Evolutionary conservation across 192 early-diverging fungal genomes (phyloP), one percentile per base, ranked within the genome.

Genomic region (Mortierella alpina): DNA sequence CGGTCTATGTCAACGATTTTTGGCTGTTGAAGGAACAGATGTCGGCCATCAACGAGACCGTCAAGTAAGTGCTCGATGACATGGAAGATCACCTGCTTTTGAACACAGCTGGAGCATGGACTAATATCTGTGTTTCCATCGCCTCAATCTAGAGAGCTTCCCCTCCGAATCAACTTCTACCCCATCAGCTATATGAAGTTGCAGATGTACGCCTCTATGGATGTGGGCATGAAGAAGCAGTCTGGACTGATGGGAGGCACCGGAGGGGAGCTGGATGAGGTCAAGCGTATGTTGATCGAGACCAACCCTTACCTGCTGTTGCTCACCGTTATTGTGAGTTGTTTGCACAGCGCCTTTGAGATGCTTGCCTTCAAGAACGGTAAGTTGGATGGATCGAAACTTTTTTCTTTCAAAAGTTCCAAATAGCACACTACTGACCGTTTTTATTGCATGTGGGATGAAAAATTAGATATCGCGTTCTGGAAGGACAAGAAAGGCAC

Each of bases 291-390:
- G 94, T 89, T 97, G 68, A 65, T 90, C 60, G 96, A 97, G 55
- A 97, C 96, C 46, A 97, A 96, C 78, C 95, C 95, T 5, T 88
- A 90, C 57, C 82, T 97, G 6, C 78, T 97, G 57, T 87, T 82
- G 4, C 68, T 94, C 6, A 97, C 96, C 6, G 84, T 94, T n/a
- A 52, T 84, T 41, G 95, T 96, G 31, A 93, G 93, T 44, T 55
- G 92, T 17, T 74, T 97, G 9, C 96, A 97, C 82, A 91, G 90
- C 57, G 63, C 93, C 2, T 97, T 97, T 87, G 95, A 96, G 77
- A 93, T 97, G 71, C 82, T 97, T 70, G 96, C 96, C 0, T 97
- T 97, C 82, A 97, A 96, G 86, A 97, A 96, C 74, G 95, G 93
- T 94, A 82, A 48, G 72, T 75, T n/a, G 8, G 12, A n/a, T 56